Percentiles rank a stretch among this genome's conserved stretches.
phyloP scores from a whole-genome alignment of 2,329 filamentous ascomycete species.

The Nemania abortiva region DNA sequence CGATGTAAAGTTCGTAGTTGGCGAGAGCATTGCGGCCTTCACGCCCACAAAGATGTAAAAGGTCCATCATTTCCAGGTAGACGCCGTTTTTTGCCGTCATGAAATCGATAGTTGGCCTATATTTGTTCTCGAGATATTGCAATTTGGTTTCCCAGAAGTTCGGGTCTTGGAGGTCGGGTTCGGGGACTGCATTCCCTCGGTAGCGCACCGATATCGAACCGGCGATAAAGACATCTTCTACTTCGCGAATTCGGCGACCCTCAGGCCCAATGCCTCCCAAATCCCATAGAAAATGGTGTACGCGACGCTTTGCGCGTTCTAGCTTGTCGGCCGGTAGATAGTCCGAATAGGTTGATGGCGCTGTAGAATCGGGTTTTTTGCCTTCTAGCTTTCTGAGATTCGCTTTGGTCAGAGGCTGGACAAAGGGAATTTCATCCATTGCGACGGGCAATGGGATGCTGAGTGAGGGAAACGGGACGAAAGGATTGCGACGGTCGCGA shows the following conservation, averaged over 20 bases:
- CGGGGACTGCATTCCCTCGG: conserved; percentile 12
- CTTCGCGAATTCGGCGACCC: background rate
- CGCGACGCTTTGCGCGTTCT: background rate
- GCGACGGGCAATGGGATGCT: background rate
- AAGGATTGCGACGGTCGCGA: too few relatives aligned
- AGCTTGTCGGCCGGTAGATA: conserved; percentile 5
- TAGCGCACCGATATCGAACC: background rate
- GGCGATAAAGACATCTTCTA: conserved; percentile 1
- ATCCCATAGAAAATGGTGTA: background rate
- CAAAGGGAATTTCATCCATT: background rate
- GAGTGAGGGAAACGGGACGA: background rate
- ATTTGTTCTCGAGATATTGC: background rate
- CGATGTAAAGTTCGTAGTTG: conserved; percentile 18
- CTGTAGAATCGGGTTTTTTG: background rate
- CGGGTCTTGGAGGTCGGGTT: conserved; percentile 16
- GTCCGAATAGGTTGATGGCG: background rate
- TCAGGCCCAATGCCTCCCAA: background rate
- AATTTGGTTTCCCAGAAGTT: conserved; percentile 18
- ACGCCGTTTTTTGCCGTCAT: background rate
- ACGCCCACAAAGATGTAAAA: background rate
- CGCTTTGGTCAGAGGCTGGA: background rate
- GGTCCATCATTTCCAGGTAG: background rate
- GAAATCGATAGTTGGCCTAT: background rate
- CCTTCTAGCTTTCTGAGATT: background rate
- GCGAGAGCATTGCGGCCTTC: background rate